Percentiles rank a stretch among this genome's conserved stretches.
Conservation (phyloP, 106 monocot genomes). For the Dioscorea dumetorum region DNA sequence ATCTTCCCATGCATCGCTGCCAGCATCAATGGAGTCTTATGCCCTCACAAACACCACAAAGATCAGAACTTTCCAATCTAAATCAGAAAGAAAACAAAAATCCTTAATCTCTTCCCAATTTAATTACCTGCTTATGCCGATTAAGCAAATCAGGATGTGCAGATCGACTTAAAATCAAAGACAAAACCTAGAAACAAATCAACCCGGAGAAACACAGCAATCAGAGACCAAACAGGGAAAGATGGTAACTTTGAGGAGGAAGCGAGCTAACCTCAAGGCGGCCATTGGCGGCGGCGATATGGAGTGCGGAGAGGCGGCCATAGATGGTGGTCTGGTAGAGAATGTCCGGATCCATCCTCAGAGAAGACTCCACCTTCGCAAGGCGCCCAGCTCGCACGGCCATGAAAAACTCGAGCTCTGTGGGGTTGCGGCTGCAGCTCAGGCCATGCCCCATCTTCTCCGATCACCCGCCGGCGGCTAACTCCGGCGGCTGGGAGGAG, state of each 20-base stretch:
- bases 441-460: constrained; percentile 10
- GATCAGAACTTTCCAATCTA: background rate
- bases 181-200: constrained; percentile 12
- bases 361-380: background rate
- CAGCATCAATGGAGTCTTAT: constrained; percentile 34
- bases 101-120: background rate
- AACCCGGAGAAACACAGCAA: background rate
- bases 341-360: background rate
- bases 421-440: constrained; percentile 7
- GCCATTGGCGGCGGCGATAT: constrained; percentile 21
- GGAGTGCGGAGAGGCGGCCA: constrained; percentile 12
- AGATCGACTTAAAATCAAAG: constrained; percentile 17
- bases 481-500: background rate
- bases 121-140: constrained; percentile 18
- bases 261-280: constrained; percentile 2
- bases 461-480: background rate
- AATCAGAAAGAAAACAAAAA: too few relatives aligned
- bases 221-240: background rate
- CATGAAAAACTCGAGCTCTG: constrained; percentile 9
- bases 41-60: constrained; percentile 5
- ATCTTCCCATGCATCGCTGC: constrained; percentile 31
- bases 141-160: constrained; percentile 17
- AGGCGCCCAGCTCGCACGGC: constrained; percentile 7
- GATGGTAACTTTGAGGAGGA: background rate
- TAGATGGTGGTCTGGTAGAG: constrained; percentile 9